These are phyloP conservation scores for Cynara cardunculus DNA, from an alignment of 129 eudicot species.

Conservation along the genomic window DNA sequence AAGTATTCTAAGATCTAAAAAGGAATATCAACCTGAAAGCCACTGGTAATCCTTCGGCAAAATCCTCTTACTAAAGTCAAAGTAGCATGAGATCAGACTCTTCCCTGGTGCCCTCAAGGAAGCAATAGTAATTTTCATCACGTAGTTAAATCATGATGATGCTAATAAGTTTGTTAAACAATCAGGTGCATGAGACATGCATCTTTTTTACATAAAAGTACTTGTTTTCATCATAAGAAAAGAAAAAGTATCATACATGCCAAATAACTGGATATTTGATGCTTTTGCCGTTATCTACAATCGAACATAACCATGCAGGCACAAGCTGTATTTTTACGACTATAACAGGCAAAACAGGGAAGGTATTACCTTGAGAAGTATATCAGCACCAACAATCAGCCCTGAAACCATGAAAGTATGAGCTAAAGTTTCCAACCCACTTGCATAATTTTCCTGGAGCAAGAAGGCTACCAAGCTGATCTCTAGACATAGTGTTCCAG, in stretches of 20 bases:
- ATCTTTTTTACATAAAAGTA: not conserved
- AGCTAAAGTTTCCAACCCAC: slow-evolving; percentile 69
- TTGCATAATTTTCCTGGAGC: slow-evolving; percentile 68
- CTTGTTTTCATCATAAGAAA: not conserved
- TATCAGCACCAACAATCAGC: slow-evolving; percentile 55
- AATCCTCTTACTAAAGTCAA: not conserved
- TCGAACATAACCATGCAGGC: not conserved
- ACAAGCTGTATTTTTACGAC: not conserved
- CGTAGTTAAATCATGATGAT: not conserved
- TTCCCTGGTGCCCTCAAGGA: not conserved
- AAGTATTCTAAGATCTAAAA: not conserved
- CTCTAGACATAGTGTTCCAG: slow-evolving; percentile 68
- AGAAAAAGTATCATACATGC: not conserved
- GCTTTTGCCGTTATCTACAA: not conserved
- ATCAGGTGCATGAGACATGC: not conserved
- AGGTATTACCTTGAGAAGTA: slow-evolving; percentile 58
- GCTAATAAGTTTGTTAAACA: slow-evolving; percentile 2
- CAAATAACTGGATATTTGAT: not conserved
- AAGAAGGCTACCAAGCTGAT: slow-evolving; percentile 72
- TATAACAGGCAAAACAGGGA: not conserved
- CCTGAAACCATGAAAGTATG: slow-evolving; percentile 72
- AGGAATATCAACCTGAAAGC: not conserved
- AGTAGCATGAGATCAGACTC: not conserved
- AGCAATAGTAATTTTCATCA: not conserved
- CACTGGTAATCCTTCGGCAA: not conserved